Evolutionary conservation across 441 rosid species (phyloP).

Genomic region (Populus hybrid): DNA sequence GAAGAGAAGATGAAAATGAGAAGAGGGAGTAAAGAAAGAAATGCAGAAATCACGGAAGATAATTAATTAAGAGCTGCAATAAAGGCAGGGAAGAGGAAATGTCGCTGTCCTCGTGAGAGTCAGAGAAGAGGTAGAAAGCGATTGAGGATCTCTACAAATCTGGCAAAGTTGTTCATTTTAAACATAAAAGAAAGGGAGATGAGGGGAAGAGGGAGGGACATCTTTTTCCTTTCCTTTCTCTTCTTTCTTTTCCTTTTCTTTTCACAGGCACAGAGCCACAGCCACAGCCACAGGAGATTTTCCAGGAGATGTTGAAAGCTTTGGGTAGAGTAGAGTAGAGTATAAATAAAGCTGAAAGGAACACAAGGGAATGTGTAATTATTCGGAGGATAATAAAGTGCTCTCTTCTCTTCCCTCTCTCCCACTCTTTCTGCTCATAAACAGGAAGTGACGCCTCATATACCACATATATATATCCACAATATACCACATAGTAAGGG

Average conservation of each 20-base stretch:
- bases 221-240: not conserved
- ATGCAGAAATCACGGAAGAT: conserved; percentile 35
- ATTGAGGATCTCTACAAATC: conserved; percentile 33
- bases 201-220: not conserved
- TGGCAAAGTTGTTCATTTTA: conserved; percentile 20
- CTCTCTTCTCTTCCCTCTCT: not conserved
- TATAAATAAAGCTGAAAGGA: not conserved
- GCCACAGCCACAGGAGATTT: not conserved
- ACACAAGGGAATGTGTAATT: not conserved
- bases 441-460: conserved; percentile 2
- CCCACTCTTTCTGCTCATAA: not conserved
- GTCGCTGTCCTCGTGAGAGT: conserved; percentile 48
- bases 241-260: no score
- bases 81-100: conserved; percentile 21
- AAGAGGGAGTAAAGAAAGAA: not conserved
- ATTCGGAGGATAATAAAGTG: conserved; percentile 2
- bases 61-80: not conserved
- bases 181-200: not conserved
- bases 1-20: not conserved
- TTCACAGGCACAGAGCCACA: not conserved
- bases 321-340: not conserved
- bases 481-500: not conserved
- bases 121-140: conserved; percentile 33
- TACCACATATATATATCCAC: not conserved
- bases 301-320: not conserved